Evolutionary conservation across 345 rosid genomes (phyloP).

Genomic region (Citrus sinensis): DNA sequence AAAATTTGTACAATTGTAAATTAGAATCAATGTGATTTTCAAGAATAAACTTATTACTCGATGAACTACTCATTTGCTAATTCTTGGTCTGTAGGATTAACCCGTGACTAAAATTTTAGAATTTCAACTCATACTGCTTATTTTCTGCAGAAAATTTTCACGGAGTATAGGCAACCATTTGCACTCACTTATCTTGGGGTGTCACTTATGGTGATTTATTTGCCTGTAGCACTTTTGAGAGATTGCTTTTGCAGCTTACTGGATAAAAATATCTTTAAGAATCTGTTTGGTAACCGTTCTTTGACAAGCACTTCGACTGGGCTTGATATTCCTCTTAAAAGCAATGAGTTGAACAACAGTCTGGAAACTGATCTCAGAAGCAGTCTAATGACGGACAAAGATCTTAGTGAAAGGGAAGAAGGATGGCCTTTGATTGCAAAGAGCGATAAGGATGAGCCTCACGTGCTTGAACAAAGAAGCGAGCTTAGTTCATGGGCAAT

Average conservation of each 20-base stretch:
- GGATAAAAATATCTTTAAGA: constrained; percentile 8
- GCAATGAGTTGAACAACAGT: constrained; percentile 22
- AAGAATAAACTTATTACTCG: no score
- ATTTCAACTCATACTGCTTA: not conserved
- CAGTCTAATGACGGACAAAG: constrained; percentile 21
- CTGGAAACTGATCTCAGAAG: constrained; percentile 22
- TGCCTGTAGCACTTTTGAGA: constrained; percentile 46
- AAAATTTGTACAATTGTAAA: not conserved
- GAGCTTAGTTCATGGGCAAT: constrained; percentile 35
- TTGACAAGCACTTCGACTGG: constrained; percentile 20
- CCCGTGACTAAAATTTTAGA: not conserved
- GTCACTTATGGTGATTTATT: constrained; percentile 59
- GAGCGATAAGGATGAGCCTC: constrained; percentile 28
- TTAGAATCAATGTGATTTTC: not conserved
- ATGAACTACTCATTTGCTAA: no score
- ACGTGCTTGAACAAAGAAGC: constrained; percentile 12
- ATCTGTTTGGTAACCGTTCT: constrained; percentile 1
- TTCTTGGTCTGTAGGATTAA: no score
- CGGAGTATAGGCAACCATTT: constrained; percentile 55
- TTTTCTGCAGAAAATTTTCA: constrained; percentile 48
- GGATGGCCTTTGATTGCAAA: constrained; percentile 34
- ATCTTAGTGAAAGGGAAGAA: constrained; percentile 47
- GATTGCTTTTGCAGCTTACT: constrained; percentile 38
- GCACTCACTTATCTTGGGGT: constrained; percentile 59
- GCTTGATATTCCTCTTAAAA: constrained; percentile 40